Evolutionary conservation across 768 basidiomycete species (phyloP).

Genomic region (Rhizopogon vinicolor): DNA sequence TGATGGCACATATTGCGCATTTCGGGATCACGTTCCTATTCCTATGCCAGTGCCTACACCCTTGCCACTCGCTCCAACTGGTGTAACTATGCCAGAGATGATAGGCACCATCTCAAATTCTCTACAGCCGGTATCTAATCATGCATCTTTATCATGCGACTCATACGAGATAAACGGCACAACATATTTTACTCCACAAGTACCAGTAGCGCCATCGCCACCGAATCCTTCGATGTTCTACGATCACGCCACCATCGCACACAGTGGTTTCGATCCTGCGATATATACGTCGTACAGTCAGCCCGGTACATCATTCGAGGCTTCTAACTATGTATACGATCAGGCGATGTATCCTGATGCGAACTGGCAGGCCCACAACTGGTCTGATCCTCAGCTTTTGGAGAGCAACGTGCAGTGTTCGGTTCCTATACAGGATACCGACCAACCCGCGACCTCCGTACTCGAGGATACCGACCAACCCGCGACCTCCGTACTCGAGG

Average conservation of each 20-base stretch:
- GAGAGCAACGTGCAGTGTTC: neutral
- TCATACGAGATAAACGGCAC: conserved; percentile 24
- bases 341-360: neutral
- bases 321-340: neutral
- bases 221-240: conserved; percentile 6
- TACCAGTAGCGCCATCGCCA: conserved; percentile 1
- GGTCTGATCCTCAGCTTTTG: neutral
- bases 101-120: conserved; percentile 2
- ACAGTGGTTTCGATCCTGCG: neutral
- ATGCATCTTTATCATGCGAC: conserved; percentile 9
- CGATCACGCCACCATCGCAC: neutral
- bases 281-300: neutral
- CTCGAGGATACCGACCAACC: neutral
- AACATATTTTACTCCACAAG: conserved; percentile 19
- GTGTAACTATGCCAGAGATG: neutral
- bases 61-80: neutral
- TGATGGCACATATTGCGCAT: conserved; percentile 19
- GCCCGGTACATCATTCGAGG: neutral
- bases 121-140: neutral
- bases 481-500: neutral
- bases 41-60: conserved; percentile 8
- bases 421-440: neutral
- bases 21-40: conserved; percentile 24
- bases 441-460: neutral
- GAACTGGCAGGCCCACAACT: neutral